phyloP scores from a whole-genome alignment of 495 filamentous ascomycete genomes.

The Xylaria scruposa region DNA sequence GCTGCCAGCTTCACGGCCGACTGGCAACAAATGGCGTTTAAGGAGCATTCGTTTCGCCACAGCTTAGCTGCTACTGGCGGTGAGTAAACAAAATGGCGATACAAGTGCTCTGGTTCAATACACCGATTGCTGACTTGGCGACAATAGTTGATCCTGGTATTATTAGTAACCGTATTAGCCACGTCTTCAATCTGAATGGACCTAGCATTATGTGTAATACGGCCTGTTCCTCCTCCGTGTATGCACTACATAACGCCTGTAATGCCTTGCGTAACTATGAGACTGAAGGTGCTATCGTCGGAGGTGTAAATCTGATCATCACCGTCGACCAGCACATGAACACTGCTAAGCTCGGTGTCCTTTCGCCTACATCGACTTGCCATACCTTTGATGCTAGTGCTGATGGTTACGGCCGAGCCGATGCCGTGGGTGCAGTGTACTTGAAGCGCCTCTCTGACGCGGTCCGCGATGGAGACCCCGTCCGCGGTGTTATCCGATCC shows the following conservation, averaged over 20 bases:
- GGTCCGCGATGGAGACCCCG: neutral
- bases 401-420: neutral
- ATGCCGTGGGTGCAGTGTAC: neutral
- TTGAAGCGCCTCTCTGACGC: neutral
- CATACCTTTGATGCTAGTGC: neutral
- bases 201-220: neutral
- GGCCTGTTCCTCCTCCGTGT: neutral
- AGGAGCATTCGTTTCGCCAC: too few species aligned
- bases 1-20: too few species aligned
- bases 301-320: neutral
- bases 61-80: too few species aligned
- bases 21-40: too few species aligned
- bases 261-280: neutral
- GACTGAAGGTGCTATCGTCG: neutral
- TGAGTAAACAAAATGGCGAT: too few species aligned
- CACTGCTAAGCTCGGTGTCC: neutral
- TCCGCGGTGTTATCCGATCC: neutral
- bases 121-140: too few species aligned
- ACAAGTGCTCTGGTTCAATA: too few species aligned
- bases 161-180: too few species aligned
- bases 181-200: too few species aligned
- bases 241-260: neutral
- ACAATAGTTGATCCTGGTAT: too few species aligned
- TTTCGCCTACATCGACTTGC: neutral
- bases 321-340: neutral